Conservation (phyloP, 208 protist species). For the Wallacemonas sp. region DNA sequence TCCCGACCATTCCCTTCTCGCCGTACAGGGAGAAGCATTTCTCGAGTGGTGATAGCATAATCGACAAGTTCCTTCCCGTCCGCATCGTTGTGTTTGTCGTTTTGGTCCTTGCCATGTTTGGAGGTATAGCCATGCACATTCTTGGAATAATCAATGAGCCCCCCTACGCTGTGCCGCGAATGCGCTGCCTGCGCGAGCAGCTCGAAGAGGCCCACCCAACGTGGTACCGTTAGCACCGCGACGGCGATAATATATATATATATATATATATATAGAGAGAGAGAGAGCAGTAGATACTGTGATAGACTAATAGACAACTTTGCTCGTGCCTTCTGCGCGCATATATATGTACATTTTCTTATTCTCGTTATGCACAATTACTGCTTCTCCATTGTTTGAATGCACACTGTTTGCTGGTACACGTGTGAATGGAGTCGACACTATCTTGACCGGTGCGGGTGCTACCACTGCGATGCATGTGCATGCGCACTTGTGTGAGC, state of each 20-base stretch:
- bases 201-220: slow-evolving; percentile 77
- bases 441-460: too few species aligned
- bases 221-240: slow-evolving; percentile 68
- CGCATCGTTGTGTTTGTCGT: slow-evolving; percentile 63
- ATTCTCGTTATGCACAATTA: too few species aligned
- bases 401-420: too few species aligned
- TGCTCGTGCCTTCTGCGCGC: background rate
- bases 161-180: slow-evolving; percentile 64
- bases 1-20: slow-evolving; percentile 12
- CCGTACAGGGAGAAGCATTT: slow-evolving; percentile 52
- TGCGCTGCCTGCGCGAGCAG: slow-evolving; percentile 75
- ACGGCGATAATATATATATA: slow-evolving; percentile 17
- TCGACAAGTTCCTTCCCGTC: slow-evolving; percentile 68
- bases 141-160: slow-evolving; percentile 39
- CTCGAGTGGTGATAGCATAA: slow-evolving; percentile 34
- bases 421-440: too few species aligned
- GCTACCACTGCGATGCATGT: too few species aligned
- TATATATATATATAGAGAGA: slow-evolving; percentile 4
- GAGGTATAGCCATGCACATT: slow-evolving; percentile 41
- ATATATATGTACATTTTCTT: too few species aligned
- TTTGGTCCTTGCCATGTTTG: slow-evolving; percentile 38
- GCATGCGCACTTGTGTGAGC: too few species aligned
- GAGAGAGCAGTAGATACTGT: background rate
- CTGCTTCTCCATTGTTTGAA: too few species aligned
- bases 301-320: background rate